Conservation (phyloP, 495 filamentous ascomycete species). For the Lasiosphaeris hirsuta region DNA sequence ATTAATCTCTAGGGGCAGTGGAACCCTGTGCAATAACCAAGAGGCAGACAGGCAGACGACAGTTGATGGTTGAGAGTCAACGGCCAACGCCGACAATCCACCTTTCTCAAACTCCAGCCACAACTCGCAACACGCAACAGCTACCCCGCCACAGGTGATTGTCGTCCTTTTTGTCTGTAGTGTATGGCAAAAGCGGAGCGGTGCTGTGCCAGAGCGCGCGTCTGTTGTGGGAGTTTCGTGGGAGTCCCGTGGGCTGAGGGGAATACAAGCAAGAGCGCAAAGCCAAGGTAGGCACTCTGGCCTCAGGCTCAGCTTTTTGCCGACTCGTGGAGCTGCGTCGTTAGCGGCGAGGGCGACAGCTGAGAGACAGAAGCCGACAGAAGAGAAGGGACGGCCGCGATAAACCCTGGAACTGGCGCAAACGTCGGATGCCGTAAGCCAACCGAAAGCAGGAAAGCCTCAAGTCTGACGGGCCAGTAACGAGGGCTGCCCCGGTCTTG, state of each 20-base stretch:
- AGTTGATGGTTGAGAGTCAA: background rate
- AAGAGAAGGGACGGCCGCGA: conserved; percentile 26
- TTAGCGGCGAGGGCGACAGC: conserved; percentile 18
- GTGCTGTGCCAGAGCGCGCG: no score
- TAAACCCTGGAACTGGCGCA: conserved; percentile 4
- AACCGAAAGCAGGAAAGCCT: conserved; percentile 22
- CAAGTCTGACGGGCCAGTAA: conserved; percentile 13
- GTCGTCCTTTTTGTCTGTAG: no score
- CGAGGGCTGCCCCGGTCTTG: background rate
- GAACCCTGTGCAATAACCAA: no score
- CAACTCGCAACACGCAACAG: background rate
- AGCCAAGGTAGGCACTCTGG: background rate
- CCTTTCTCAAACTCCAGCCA: background rate
- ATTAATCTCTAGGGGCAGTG: no score
- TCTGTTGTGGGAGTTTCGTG: background rate
- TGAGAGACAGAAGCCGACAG: conserved; percentile 31
- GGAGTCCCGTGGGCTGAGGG: background rate
- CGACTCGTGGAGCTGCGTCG: conserved; percentile 15
- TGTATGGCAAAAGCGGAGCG: no score
- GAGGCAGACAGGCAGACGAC: no score
- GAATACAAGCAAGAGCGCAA: background rate
- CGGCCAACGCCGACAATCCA: background rate
- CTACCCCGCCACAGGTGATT: no score
- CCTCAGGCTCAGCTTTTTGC: background rate
- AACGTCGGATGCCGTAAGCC: conserved; percentile 28